Evolutionary conservation across 768 basidiomycete species (phyloP), one percentile per base, ranked within the genome.

Genomic region (Lactarius psammicola): DNA sequence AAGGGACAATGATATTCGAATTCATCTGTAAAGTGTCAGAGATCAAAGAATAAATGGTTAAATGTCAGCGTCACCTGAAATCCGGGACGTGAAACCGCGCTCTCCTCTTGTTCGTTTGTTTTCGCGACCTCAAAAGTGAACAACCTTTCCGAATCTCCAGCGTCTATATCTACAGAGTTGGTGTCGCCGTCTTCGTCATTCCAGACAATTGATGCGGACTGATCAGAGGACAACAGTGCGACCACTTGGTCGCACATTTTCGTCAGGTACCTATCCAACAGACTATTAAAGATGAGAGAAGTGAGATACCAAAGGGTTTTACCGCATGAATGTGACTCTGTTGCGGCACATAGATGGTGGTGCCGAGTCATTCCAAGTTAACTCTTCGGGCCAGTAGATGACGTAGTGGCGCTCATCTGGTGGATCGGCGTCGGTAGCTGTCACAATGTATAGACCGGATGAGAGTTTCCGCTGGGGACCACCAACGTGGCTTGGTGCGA

Each of bases 321-420:
- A 84, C 86, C 86, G 75, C 84, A 87, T 86, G 68, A 87, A 88
- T 0, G 86, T 85, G 3, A 82, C 76, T 6, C 86, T 78, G 73
- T 86, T 87, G 6, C 81, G 79, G 26, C 77, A 70, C 44, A 83
- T 78, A 3, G 83, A 74, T 0, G 79, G 75, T 7, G 75, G 53
- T 0, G 83, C 80, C 13, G 76, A 74, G 71, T 86, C 85, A 53
- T 82, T 72, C 86, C 86, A 87, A 0, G 86, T 87, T 1, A 74
- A 78, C 33, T 82, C 77, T 66, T 88, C 84, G 0, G 86, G 86
- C 86, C 87, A 88, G 65, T 84, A 87, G 6, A 87, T 69, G 15
- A 85, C 78, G 60, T 82, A 84, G 5, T 82, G 60, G 31, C 75
- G 71, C 7, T 68, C 59, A 38, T 77, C 72, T 2, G 46, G 31